These are phyloP conservation scores for Cytospora piceicola DNA, from an alignment of 2,329 filamentous ascomycete species.

Conservation along the genomic window DNA sequence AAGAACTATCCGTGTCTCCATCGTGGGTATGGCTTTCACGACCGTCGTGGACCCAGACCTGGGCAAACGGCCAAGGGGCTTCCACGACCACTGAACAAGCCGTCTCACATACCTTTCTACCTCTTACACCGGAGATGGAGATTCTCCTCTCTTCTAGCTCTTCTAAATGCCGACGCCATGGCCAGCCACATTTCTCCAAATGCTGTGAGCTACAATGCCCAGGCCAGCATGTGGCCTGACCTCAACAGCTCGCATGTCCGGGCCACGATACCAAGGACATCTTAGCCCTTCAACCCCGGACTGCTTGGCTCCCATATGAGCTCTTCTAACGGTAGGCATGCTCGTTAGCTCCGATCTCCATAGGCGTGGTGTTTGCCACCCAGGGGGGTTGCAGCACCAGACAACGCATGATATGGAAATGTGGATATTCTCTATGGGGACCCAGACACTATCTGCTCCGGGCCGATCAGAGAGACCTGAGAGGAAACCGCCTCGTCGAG, in stretches of 20 bases:
- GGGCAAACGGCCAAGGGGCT: not conserved
- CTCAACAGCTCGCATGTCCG: not conserved
- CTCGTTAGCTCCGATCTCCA: not conserved
- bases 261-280: not conserved
- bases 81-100: not conserved
- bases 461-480: slow-evolving; percentile 8
- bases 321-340: not conserved
- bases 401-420: not conserved
- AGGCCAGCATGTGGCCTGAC: not conserved
- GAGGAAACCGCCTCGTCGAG: slow-evolving; percentile 19
- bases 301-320: not conserved
- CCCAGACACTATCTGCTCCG: not conserved
- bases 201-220: not conserved
- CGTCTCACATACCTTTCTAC: not conserved
- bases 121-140: not conserved
- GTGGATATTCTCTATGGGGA: not conserved
- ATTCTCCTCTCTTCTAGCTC: not conserved
- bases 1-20: not conserved
- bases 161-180: not conserved
- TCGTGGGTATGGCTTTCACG: not conserved
- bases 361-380: not conserved
- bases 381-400: not conserved
- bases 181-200: not conserved
- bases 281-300: not conserved
- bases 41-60: not conserved